Conservation (phyloP, 2,329 filamentous ascomycete species). For the Diaporthe vexans region DNA sequence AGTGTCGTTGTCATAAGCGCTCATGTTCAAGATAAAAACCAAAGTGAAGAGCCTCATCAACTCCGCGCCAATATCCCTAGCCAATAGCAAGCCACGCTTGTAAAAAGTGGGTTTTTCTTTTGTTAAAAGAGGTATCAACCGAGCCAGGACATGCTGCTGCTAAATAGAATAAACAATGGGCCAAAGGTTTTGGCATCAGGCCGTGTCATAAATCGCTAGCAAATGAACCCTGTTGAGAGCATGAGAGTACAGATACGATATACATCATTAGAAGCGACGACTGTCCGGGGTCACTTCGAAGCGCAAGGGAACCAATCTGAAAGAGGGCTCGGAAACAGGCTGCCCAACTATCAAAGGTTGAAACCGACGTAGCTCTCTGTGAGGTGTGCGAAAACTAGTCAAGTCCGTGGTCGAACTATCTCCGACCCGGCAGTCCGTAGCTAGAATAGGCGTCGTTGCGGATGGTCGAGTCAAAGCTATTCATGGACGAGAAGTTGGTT, state of each 20-base stretch:
- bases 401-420: conserved; percentile 32
- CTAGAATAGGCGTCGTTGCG: conserved; percentile 40
- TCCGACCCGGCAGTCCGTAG: conserved; percentile 46
- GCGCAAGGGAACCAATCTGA: not conserved
- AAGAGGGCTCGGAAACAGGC: not conserved
- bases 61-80: conserved; percentile 19
- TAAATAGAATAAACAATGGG: conserved; percentile 8
- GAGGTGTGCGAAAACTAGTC: not conserved
- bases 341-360: not conserved
- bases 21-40: not conserved
- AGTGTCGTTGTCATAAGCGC: not conserved
- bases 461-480: conserved; percentile 48
- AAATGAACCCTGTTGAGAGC: conserved; percentile 1
- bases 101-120: not conserved
- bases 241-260: conserved; percentile 32
- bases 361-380: not conserved
- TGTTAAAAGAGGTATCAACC: conserved; percentile 24
- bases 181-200: not conserved
- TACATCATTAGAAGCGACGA: not conserved
- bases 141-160: conserved; percentile 16
- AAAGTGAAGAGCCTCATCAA: not conserved
- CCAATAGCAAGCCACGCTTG: not conserved
- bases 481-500: conserved; percentile 44
- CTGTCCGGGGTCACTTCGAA: not conserved
- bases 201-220: conserved; percentile 27